Percentiles rank a stretch among this genome's conserved stretches.
These are phyloP conservation scores for Kurtzmaniella quercitrusa DNA, from an alignment of 1,139 yeast genomes.

Conservation along the genomic window DNA sequence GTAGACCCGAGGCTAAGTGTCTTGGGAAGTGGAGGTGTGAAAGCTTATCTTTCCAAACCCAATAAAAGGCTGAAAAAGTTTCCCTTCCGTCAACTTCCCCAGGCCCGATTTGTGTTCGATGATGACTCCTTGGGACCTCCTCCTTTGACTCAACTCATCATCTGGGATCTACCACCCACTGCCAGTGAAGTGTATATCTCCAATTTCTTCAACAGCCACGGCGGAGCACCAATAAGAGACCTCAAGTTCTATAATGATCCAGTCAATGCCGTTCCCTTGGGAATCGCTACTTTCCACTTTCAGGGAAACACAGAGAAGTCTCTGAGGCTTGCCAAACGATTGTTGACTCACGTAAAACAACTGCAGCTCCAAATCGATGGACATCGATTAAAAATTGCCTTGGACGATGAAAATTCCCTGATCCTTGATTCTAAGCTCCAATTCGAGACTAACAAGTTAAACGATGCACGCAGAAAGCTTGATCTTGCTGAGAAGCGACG, in stretches of 20 bases:
- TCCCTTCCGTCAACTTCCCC: slow-evolving; percentile 45
- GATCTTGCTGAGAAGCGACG: slow-evolving; percentile 30
- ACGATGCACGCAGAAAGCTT: slow-evolving; percentile 19
- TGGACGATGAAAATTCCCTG: slow-evolving; percentile 33
- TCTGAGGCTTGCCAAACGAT: slow-evolving; percentile 36
- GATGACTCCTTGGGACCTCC: slow-evolving; percentile 71
- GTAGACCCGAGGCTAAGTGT: slow-evolving; percentile 34
- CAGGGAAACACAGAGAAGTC: slow-evolving; percentile 57
- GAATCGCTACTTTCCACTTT: slow-evolving; percentile 63
- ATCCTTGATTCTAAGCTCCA: slow-evolving; percentile 28
- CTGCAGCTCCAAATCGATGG: slow-evolving; percentile 40
- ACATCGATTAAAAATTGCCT: slow-evolving; percentile 28
- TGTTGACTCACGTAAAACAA: slow-evolving; percentile 23
- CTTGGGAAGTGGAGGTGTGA: slow-evolving; percentile 14
- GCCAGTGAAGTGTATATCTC: slow-evolving; percentile 44
- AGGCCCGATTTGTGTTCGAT: slow-evolving; percentile 58
- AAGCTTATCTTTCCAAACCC: slow-evolving; percentile 35
- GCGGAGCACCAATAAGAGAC: slow-evolving; percentile 44
- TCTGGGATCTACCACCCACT: slow-evolving; percentile 57
- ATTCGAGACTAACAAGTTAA: slow-evolving; percentile 28
- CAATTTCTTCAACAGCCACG: slow-evolving; percentile 57
- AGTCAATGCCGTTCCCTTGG: slow-evolving; percentile 73
- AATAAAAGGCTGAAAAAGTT: slow-evolving; percentile 39
- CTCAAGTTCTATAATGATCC: slow-evolving; percentile 68
- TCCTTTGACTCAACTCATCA: slow-evolving; percentile 66